A percentile compares a stretch with the other conserved stretches of the same genome.
phyloP scores from a whole-genome alignment of 2,329 filamentous ascomycete genomes.

The Acarospora socialis region DNA sequence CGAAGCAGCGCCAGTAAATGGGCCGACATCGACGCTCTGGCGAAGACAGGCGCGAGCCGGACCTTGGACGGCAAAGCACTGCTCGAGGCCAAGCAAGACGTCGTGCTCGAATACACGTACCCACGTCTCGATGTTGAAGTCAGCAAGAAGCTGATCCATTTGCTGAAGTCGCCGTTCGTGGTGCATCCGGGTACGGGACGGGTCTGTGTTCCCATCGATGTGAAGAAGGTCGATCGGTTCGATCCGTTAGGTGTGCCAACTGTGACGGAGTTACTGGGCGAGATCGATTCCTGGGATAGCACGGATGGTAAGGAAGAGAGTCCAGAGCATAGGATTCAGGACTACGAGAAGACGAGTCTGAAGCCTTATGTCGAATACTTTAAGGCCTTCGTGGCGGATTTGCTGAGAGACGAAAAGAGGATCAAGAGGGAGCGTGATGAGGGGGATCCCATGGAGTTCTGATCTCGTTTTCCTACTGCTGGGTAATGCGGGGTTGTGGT shows the following conservation, averaged over 20 bases:
- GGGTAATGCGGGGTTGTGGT: no score
- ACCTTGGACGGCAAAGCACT: constrained; percentile 60
- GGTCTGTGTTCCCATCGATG: constrained; percentile 91
- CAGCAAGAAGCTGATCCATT: constrained; percentile 93
- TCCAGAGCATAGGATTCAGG: constrained; percentile 41
- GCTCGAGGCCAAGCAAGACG: constrained; percentile 83
- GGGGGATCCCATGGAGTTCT: constrained; percentile 53
- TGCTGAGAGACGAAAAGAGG: constrained; percentile 60
- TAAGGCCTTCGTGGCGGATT: constrained; percentile 57
- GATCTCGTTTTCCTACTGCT: no score
- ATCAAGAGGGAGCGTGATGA: constrained; percentile 39
- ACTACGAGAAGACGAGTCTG: constrained; percentile 95
- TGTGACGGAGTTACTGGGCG: constrained; percentile 61
- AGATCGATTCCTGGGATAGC: constrained; percentile 71
- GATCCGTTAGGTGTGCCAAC: constrained; percentile 83
- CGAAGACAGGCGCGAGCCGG: constrained; percentile 59
- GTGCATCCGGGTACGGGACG: constrained; percentile 88
- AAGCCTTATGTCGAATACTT: constrained; percentile 90
- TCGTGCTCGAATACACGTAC: constrained; percentile 95
- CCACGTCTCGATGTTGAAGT: constrained; percentile 93
- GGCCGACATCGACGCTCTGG: constrained; percentile 81
- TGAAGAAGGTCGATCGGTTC: constrained; percentile 58
- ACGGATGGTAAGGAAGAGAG: constrained; percentile 22
- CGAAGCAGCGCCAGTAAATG: constrained; percentile 72
- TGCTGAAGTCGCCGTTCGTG: constrained; percentile 94